Conservation (phyloP, 2,329 filamentous ascomycete genomes). For the Aspergillus proliferans region DNA sequence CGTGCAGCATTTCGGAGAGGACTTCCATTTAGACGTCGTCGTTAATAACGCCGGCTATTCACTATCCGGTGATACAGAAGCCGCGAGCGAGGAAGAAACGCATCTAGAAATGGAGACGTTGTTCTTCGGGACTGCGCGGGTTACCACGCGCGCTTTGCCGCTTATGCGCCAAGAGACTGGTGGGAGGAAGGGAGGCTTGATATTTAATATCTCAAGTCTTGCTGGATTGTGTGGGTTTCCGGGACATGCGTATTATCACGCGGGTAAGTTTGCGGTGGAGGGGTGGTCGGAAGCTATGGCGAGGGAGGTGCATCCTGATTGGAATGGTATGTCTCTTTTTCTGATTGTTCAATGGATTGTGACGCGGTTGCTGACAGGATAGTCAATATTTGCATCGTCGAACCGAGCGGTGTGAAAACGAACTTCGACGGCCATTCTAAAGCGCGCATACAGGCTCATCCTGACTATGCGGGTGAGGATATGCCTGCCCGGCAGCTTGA, state of each 20-base stretch:
- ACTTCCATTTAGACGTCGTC: constrained; percentile 16
- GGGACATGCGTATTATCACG: constrained; percentile 15
- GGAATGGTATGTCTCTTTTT: constrained; percentile 11
- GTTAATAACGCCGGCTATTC: constrained; percentile 19
- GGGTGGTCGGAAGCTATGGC: constrained; percentile 17
- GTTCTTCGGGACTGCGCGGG: constrained; percentile 30
- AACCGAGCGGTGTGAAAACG: constrained; percentile 36
- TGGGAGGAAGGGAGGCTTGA: constrained; percentile 25
- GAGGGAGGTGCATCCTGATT: constrained; percentile 13
- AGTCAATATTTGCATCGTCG: constrained; percentile 38
- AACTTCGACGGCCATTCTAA: constrained; percentile 38
- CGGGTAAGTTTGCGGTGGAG: constrained; percentile 17
- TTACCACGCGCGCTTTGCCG: constrained; percentile 34
- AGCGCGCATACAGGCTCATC: constrained; percentile 1
- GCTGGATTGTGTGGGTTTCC: constrained; percentile 14
- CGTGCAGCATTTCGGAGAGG: constrained; percentile 31
- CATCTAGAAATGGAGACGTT: constrained; percentile 12
- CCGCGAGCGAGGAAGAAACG: constrained; percentile 9
- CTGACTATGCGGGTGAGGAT: not conserved
- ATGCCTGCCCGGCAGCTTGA: constrained; percentile 17
- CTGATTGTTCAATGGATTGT: no score
- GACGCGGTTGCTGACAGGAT: no score
- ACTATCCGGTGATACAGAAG: constrained; percentile 14
- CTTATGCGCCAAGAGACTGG: constrained; percentile 8
- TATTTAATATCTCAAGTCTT: constrained; percentile 16